Percentiles rank a stretch among this genome's conserved stretches.
Evolutionary conservation across 805 yeast genomes (phyloP).

Genomic region (Candida golubevii): DNA sequence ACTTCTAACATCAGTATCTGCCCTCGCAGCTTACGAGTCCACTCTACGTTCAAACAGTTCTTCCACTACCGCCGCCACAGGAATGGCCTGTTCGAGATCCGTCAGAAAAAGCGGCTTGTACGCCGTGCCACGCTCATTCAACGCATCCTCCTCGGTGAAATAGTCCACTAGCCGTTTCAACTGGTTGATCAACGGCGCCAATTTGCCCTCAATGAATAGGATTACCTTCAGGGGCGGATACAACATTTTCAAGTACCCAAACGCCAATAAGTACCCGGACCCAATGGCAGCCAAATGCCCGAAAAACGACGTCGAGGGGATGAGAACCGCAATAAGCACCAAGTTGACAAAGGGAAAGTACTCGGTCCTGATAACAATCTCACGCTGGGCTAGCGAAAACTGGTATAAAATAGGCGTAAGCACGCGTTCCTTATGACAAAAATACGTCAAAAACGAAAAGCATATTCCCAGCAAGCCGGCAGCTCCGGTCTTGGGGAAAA

Average conservation of each 20-base stretch:
- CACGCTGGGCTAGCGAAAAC: constrained; percentile 29
- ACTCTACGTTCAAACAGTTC: constrained; percentile 16
- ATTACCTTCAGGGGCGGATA: constrained; percentile 66
- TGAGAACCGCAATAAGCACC: constrained; percentile 43
- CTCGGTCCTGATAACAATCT: constrained; percentile 53
- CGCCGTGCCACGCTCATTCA: constrained; percentile 36
- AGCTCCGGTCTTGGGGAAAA: constrained; percentile 51
- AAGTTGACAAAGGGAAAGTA: constrained; percentile 52
- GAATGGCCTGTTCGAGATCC: constrained; percentile 20
- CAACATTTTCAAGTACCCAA: constrained; percentile 52
- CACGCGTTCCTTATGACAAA: constrained; percentile 44
- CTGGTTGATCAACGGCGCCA: constrained; percentile 45
- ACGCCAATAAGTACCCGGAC: constrained; percentile 61
- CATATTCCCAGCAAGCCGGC: constrained; percentile 74
- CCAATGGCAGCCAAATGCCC: constrained; percentile 69
- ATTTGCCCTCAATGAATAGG: constrained; percentile 57
- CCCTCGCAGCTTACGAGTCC: constrained; percentile 3
- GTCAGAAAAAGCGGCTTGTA: constrained; percentile 26
- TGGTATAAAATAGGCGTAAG: constrained; percentile 37
- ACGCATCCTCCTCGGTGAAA: constrained; percentile 58
- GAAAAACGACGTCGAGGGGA: constrained; percentile 66
- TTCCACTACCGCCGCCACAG: constrained; percentile 1
- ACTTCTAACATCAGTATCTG: neutral
- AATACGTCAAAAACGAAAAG: constrained; percentile 62
- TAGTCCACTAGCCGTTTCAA: constrained; percentile 54